Evolutionary conservation across 345 rosid genomes (phyloP).

Genomic region (Euphorbia pulcherrima): DNA sequence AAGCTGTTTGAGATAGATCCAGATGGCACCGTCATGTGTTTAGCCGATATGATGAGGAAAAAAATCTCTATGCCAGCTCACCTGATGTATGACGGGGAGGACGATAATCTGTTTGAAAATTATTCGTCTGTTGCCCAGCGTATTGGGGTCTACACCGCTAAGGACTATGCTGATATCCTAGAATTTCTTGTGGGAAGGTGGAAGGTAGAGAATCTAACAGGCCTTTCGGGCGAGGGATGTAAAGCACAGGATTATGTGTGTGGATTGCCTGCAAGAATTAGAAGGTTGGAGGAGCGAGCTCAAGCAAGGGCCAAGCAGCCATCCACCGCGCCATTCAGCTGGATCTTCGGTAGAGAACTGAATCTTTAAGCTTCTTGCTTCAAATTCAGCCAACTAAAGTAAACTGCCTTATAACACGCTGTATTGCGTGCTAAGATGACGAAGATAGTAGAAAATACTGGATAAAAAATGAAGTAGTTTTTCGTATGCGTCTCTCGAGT

Average conservation of each 20-base stretch:
- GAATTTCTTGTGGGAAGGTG: slow-evolving; percentile 33
- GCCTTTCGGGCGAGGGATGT: slow-evolving; percentile 29
- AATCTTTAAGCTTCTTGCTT: slow-evolving; percentile 1
- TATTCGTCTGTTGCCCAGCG: slow-evolving; percentile 29
- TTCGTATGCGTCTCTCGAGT: neutral
- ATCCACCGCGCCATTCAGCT: slow-evolving; percentile 24
- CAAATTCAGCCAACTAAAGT: neutral
- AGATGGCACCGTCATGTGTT: slow-evolving; percentile 20
- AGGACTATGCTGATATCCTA: slow-evolving; percentile 30
- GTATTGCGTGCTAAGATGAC: neutral
- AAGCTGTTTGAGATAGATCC: slow-evolving; percentile 45
- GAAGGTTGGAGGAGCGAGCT: slow-evolving; percentile 34
- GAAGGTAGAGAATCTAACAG: slow-evolving; percentile 25
- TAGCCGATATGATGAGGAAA: slow-evolving; percentile 42
- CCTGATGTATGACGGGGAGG: slow-evolving; percentile 36
- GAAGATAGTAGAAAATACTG: neutral
- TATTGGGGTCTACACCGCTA: slow-evolving; percentile 31
- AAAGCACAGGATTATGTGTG: slow-evolving; percentile 36
- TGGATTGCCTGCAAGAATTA: slow-evolving; percentile 24
- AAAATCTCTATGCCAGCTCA: slow-evolving; percentile 35
- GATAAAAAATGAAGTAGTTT: neutral
- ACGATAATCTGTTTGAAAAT: slow-evolving; percentile 29
- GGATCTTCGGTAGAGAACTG: slow-evolving; percentile 23
- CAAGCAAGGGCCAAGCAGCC: slow-evolving; percentile 23
- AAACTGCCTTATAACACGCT: neutral